Evolutionary conservation across 768 basidiomycete genomes (phyloP).

Genomic region (Tricholoma terreum): DNA sequence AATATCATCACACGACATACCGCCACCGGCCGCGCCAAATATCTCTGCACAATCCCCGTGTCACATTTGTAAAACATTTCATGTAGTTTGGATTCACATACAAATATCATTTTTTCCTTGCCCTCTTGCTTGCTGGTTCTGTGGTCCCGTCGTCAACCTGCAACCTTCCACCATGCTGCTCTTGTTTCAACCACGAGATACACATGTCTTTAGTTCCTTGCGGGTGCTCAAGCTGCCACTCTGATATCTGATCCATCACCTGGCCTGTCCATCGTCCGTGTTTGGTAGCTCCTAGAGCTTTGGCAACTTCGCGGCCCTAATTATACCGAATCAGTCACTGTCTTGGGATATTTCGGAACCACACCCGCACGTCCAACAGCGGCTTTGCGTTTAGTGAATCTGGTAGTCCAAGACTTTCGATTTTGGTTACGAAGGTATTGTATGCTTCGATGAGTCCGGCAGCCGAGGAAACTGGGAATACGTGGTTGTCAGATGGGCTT

Average conservation of each 20-base stretch:
- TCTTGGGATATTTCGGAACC: neutral
- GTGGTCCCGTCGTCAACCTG: conserved; percentile 19
- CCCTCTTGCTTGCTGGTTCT: conserved; percentile 37
- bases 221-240: conserved; percentile 87
- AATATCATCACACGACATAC: neutral
- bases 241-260: conserved; percentile 61
- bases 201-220: conserved; percentile 64
- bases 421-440: conserved; percentile 55
- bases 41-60: neutral
- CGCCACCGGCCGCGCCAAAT: neutral
- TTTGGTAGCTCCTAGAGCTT: conserved; percentile 47
- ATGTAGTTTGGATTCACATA: neutral
- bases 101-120: conserved; percentile 29
- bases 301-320: conserved; percentile 70
- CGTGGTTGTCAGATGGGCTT: neutral
- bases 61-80: neutral
- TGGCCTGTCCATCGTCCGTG: conserved; percentile 71
- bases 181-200: conserved; percentile 60
- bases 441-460: conserved; percentile 55
- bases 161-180: conserved; percentile 48
- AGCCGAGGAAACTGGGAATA: conserved; percentile 40
- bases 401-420: conserved; percentile 63
- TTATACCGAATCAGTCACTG: conserved; percentile 5
- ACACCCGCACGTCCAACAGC: conserved; percentile 66
- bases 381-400: conserved; percentile 64